Conservation (phyloP, 345 rosid species). For the Eucalyptus sp. region DNA sequence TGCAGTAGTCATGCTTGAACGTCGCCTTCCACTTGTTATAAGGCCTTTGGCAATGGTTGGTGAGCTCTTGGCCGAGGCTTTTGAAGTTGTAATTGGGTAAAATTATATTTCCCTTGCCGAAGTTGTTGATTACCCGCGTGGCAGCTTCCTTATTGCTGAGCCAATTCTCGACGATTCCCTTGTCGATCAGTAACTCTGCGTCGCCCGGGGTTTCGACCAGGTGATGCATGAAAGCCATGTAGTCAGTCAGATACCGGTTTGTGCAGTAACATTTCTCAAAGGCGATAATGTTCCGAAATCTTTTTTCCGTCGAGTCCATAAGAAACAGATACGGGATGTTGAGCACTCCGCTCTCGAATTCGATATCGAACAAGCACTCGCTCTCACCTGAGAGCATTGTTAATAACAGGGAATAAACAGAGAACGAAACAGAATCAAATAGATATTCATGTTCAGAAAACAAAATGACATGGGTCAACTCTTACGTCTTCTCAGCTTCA, state of each 20-base stretch:
- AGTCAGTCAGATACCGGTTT: background rate
- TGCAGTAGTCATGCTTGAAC: background rate
- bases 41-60: background rate
- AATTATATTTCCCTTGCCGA: background rate
- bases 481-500: background rate
- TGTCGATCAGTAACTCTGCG: background rate
- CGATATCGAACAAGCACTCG: background rate
- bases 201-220: background rate
- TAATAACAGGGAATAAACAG: fast-evolving
- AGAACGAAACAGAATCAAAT: too few species aligned
- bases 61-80: background rate
- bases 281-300: constrained; percentile 1
- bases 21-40: background rate
- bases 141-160: background rate
- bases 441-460: background rate
- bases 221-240: background rate
- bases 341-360: background rate
- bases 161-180: background rate
- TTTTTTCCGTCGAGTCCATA: background rate
- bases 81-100: background rate
- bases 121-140: background rate
- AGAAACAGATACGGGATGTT: background rate
- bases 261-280: background rate
- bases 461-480: too few species aligned
- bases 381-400: background rate